Conservation (phyloP, 2,329 filamentous ascomycete species). For the Ascochyta clinopodiicola region DNA sequence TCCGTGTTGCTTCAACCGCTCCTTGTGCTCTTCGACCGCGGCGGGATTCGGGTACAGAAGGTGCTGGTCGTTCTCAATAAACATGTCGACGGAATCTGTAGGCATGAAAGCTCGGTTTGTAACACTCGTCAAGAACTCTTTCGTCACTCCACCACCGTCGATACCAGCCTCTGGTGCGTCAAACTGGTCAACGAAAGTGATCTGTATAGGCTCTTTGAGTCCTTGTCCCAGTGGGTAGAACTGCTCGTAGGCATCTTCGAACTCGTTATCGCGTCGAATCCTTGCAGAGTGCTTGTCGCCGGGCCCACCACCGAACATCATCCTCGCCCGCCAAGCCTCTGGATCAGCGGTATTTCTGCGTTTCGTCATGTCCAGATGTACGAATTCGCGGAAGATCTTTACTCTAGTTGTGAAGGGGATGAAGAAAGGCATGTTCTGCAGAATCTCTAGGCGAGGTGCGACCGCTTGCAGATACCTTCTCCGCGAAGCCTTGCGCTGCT, state of each 20-base stretch:
- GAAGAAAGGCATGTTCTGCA: slow-evolving; percentile 96
- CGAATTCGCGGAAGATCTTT: slow-evolving; percentile 90
- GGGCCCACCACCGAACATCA: slow-evolving; percentile 47
- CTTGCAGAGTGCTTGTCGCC: slow-evolving; percentile 69
- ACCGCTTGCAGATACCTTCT: slow-evolving; percentile 78
- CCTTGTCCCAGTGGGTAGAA: slow-evolving; percentile 83
- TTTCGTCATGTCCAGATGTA: slow-evolving; percentile 79
- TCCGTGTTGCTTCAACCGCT: slow-evolving; percentile 61
- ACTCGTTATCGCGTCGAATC: slow-evolving; percentile 79
- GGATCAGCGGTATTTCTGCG: slow-evolving; percentile 75
- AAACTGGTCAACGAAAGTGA: slow-evolving; percentile 94
- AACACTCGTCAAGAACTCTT: slow-evolving; percentile 91
- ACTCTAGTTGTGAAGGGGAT: slow-evolving; percentile 93
- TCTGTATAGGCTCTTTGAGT: slow-evolving; percentile 93
- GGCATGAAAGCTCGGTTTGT: slow-evolving; percentile 82
- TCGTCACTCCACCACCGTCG: slow-evolving; percentile 95
- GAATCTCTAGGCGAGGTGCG: slow-evolving; percentile 84
- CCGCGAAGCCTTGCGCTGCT: slow-evolving; percentile 70
- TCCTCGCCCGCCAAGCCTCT: slow-evolving; percentile 73
- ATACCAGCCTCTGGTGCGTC: slow-evolving; percentile 88
- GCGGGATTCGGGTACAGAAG: slow-evolving; percentile 87
- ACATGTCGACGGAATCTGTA: slow-evolving; percentile 64
- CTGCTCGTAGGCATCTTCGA: slow-evolving; percentile 82
- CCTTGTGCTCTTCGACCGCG: slow-evolving; percentile 72
- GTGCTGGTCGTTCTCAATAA: slow-evolving; percentile 84